Base-by-base conservation (phyloP, 116 monocot species). In the Cymodocea nodosa region DNA sequence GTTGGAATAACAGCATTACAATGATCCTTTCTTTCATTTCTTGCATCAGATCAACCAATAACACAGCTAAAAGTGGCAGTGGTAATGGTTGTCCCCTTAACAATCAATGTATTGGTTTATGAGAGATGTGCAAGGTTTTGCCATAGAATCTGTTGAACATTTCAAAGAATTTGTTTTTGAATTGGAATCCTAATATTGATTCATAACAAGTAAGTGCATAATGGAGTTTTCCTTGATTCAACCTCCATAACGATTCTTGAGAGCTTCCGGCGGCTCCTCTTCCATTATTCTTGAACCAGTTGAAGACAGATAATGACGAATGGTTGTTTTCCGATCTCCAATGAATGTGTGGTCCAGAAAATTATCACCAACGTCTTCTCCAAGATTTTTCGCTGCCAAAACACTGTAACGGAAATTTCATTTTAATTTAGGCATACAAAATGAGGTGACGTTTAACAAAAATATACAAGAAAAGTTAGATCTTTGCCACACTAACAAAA, bases 311-410 rank as follows among this genome's bases (percentile, higher is more conserved):
- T 92, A 92, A 52, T 69, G 30, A 0, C 85, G 71, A 12, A 92
- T 85, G 14, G 81, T 85, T 56, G 85, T 87, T 54, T 56, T 81
- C 17, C 88, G 75, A 44, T 92, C 80, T 22, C 74, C 66, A 22
- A 92, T 62, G 70, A 76, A 92, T 49, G 88, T 87, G 69, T 83
- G 85, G 58, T 87, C 87, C 35, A 92, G 65, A 75, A 92, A 92
- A 71, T 92, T 88, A 51, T 75, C 72, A 50, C 85, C 73, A 56
- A 75, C 88, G 64, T 23, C 39, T 18, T 88, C 59, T 11, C 88
- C 83, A 39, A 92, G 85, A 69, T 73, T 81, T 79, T 81, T 85
- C 0, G 85, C 92, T 68, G 92, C 92, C 72, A 92, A 75, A n/a
- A 92, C 88, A 76, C 92, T 92, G 83, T 9, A 76, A 48, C 13